Evolutionary conservation across 2,329 filamentous ascomycete species (phyloP), one percentile per base, ranked within the genome.

Genomic region (Truncatella angustata): DNA sequence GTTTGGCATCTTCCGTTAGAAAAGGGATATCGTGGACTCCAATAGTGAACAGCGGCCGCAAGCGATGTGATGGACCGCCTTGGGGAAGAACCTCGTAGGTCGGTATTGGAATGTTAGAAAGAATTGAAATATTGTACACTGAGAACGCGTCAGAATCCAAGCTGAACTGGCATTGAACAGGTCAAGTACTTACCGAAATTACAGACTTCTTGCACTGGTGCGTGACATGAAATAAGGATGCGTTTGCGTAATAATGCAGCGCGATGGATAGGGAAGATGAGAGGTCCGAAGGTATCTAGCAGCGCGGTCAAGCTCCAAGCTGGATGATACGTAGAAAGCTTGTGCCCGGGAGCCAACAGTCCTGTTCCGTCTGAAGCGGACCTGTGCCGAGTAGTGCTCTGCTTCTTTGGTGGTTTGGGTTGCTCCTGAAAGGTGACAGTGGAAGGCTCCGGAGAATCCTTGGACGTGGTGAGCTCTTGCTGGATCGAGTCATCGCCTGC

Each of bases 81-180:
- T 80, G 68, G 18, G 86, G 82, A n/a, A 96, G 76, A 12, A 87
- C 73, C 48, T 91, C 84, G 52, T 81, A 77, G 39, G 91, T 80
- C 26, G 87, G 84, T 34, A 86, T 78, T 24, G 94, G 91, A 39
- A 97, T 87, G 60, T 91, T 96, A 40, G 92, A 91, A 30, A 99
- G 78, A 50, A 97, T 81, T n/a, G 93, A 97, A 48, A 97, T 82
- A 67, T 94, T 85, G 72, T 97, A 99, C 56, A 97, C 94, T 93
- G 57, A 16, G 10, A 20, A 5, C 26, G 12, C 32, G 62, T 70
- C 48, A 64, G 51, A 42, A 32, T 9, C 28, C 26, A 7, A 34
- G 35, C 32, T 21, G 16, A n/a, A 16, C 16, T 4, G 24, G 32
- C 11, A 39, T 16, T 34, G 16, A 35, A 12, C 4, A 28, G 7